A percentile compares a stretch with the other conserved stretches of the same genome.
phyloP scores from a whole-genome alignment of 164 flowering plant species.

The Magnolia sinica region DNA sequence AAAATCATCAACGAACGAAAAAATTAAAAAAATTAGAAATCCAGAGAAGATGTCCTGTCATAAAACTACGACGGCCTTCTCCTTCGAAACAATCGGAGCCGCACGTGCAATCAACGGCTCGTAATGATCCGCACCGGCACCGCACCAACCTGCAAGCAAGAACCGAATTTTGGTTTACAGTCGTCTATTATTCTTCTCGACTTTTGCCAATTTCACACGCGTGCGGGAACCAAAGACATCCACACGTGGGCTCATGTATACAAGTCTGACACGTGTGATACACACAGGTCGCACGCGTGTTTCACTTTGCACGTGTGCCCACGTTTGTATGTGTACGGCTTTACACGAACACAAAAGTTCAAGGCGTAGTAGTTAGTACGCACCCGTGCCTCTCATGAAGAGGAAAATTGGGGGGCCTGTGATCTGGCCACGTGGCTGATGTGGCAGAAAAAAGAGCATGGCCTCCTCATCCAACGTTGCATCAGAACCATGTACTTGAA shows the following conservation, averaged over 20 bases:
- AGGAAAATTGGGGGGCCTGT: conserved; percentile 65
- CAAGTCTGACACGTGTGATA: too few relatives aligned
- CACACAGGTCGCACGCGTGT: background rate
- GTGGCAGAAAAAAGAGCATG: conserved; percentile 18
- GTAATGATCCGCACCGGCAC: conserved; percentile 85
- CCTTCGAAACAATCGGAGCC: conserved; percentile 39
- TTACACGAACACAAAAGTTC: background rate
- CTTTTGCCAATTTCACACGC: background rate
- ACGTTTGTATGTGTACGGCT: too few relatives aligned
- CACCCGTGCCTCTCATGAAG: conserved; percentile 94
- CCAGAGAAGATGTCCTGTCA: conserved; percentile 18
- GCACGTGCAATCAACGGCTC: conserved; percentile 78
- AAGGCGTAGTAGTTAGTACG: background rate
- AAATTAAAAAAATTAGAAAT: too few relatives aligned
- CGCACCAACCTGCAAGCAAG: conserved; percentile 68
- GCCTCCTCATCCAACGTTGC: conserved; percentile 78
- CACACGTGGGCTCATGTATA: too few relatives aligned
- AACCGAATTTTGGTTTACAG: background rate
- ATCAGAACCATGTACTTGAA: conserved; percentile 89
- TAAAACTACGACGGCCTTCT: conserved; percentile 67
- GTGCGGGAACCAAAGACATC: too few relatives aligned
- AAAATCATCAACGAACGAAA: too few relatives aligned
- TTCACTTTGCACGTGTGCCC: too few relatives aligned
- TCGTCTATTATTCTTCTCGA: background rate
- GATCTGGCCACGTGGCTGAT: conserved; percentile 54